Base-by-base conservation (phyloP, 2,329 filamentous ascomycete genomes). In the Lachnellula willkommii region DNA sequence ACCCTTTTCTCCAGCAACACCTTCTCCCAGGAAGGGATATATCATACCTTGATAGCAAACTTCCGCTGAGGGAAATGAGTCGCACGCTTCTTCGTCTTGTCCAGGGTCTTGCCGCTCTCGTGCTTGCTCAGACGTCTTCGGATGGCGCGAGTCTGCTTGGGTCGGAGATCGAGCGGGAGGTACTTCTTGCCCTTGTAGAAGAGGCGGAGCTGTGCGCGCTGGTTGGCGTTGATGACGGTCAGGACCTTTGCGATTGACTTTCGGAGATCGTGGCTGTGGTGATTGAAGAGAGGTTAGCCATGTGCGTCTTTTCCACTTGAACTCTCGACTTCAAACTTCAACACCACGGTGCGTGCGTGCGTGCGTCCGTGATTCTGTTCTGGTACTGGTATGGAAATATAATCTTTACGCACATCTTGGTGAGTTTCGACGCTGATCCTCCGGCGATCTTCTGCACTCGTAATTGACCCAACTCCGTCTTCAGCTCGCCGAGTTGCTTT, bases 181-280 rank as follows among this genome's bases (percentile, higher is more conserved):
- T 96, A 96, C 85, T 96, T 97, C 90, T 97, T 97, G 87, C 88
- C 89, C 85, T 96, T 95, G 87, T 99, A 99, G 89, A 97, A 97
- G 69, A 97, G 84, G 72, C 92, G 91, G 72, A 99, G 90, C 82
- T 97, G 92, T 68, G 90, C 83, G 77, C 95, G 89, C 84, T 99
- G 94, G 86, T 95, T 97, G 79, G 91, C 88, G 85, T 97, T 99
- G 87, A 99, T 96, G 82, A 99, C 85, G 78, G 94, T 99, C 72
- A 99, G 87, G 79, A 96, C 90, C 75, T 93, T 92, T 74, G 94
- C 95, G 79, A 99, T 96, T 67, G 92, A 96, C 86, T 99, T 99
- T 84, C 94, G 92, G 77, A 99, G 84, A 78, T 99, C 95, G 83
- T 96, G 90, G 80, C 92, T 96, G 71, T 69, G 67, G 36, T 32